Evolutionary conservation across 345 rosid species (phyloP).

Genomic region (Ailanthus altissimus): DNA sequence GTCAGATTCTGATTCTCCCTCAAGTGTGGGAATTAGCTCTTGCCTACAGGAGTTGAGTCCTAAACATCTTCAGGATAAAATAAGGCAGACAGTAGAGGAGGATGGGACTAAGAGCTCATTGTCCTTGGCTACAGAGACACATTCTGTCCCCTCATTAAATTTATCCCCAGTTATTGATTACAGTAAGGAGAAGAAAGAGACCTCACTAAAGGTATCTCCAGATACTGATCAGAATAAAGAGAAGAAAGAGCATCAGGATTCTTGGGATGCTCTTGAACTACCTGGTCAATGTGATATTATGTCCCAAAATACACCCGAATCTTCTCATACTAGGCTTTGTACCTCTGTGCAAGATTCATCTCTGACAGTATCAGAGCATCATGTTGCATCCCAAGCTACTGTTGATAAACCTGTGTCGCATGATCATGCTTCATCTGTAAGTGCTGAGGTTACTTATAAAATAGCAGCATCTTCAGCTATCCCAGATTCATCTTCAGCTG

Average conservation of each 20-base stretch:
- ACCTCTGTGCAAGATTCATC: slow-evolving; percentile 33
- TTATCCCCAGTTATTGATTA: slow-evolving; percentile 28
- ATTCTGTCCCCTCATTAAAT: slow-evolving; percentile 28
- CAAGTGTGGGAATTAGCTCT: slow-evolving; percentile 37
- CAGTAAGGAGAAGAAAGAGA: too few relatives aligned
- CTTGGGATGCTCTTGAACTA: slow-evolving; percentile 27
- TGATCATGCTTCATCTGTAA: slow-evolving; percentile 29
- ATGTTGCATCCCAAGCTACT: slow-evolving; percentile 35
- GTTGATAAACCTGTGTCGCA: slow-evolving; percentile 31
- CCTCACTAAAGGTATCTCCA: too few relatives aligned
- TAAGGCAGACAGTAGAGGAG: slow-evolving; percentile 31
- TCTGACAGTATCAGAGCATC: slow-evolving; percentile 31
- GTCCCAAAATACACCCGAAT: slow-evolving; percentile 27
- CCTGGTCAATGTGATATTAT: slow-evolving; percentile 22
- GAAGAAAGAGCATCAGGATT: slow-evolving; percentile 15
- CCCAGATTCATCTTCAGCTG: slow-evolving; percentile 8
- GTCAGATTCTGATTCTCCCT: slow-evolving; percentile 36
- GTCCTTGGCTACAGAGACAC: slow-evolving; percentile 39
- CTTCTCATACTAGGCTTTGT: slow-evolving; percentile 1
- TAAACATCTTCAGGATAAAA: slow-evolving; percentile 39
- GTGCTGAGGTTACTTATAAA: slow-evolving; percentile 19
- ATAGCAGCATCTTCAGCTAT: slow-evolving; percentile 21
- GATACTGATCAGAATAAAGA: slow-evolving; percentile 13
- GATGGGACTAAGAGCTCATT: slow-evolving; percentile 35
- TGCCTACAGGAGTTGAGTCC: slow-evolving; percentile 41